phyloP scores from a whole-genome alignment of 805 yeast genomes.

The Saturnispora galanensis region DNA sequence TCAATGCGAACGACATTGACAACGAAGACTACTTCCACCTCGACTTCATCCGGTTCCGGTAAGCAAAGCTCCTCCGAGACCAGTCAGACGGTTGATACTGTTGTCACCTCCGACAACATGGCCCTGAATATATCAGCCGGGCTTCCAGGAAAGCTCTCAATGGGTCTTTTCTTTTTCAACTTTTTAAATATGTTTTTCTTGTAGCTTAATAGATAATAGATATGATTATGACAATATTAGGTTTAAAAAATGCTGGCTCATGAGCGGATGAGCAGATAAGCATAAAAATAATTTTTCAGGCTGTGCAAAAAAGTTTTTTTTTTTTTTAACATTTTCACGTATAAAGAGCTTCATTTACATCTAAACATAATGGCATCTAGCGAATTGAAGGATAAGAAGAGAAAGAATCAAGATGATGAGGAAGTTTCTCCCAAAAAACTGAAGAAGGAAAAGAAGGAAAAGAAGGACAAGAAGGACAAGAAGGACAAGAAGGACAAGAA shows the following conservation, averaged over 20 bases:
- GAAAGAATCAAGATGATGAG: constrained; percentile 20
- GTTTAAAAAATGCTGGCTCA: too few species aligned
- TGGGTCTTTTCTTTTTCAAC: background rate
- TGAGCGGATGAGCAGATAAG: too few species aligned
- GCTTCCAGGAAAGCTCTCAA: background rate
- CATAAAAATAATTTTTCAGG: background rate
- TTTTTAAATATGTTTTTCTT: too few species aligned
- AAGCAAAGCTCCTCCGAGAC: background rate
- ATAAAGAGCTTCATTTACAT: background rate
- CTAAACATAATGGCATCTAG: constrained; percentile 17
- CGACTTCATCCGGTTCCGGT: background rate
- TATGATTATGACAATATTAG: too few species aligned
- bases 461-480: constrained; percentile 31
- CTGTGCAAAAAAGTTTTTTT: background rate
- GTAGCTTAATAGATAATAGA: too few species aligned
- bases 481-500: constrained; percentile 32
- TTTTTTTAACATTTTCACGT: background rate
- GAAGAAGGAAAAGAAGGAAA: constrained; percentile 24
- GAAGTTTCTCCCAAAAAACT: constrained; percentile 13
- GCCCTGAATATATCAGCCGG: background rate
- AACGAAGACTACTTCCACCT: background rate
- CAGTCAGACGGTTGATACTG: background rate
- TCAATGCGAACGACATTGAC: background rate
- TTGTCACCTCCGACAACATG: background rate
- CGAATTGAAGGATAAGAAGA: constrained; percentile 22